These are phyloP conservation scores for Epichloe elymi DNA, from an alignment of 2,329 filamentous ascomycete species.

Conservation along the genomic window DNA sequence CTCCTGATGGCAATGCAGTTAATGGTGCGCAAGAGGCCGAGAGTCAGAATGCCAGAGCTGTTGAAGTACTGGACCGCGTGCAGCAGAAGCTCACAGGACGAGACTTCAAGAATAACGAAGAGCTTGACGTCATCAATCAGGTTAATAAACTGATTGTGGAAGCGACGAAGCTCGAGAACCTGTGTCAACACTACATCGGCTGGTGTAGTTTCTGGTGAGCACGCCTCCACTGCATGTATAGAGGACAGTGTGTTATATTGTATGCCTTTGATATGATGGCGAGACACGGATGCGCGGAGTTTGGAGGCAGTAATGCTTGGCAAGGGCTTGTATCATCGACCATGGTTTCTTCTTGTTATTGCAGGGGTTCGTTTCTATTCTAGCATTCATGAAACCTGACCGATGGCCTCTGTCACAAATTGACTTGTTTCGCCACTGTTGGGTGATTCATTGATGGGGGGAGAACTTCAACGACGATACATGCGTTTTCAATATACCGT, in stretches of 20 bases:
- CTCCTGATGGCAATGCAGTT: slow-evolving; percentile 20
- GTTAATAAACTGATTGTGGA: slow-evolving; percentile 92
- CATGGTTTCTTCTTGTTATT: background rate
- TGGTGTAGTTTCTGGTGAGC: slow-evolving; percentile 95
- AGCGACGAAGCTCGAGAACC: slow-evolving; percentile 90
- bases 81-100: slow-evolving; percentile 90
- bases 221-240: background rate
- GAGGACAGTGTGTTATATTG: background rate
- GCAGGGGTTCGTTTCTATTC: background rate
- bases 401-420: background rate
- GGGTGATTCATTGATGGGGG: background rate
- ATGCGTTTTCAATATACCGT: background rate
- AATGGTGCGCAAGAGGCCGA: slow-evolving; percentile 45
- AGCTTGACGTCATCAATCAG: slow-evolving; percentile 74
- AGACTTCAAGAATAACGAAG: slow-evolving; percentile 78
- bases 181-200: slow-evolving; percentile 97
- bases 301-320: background rate
- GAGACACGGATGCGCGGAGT: background rate
- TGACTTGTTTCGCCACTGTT: background rate
- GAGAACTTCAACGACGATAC: background rate
- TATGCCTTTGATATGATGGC: background rate
- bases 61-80: slow-evolving; percentile 84
- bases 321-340: background rate
- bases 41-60: slow-evolving; percentile 80
- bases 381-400: slow-evolving; percentile 1